Base-by-base conservation (phyloP, 306 rosid genomes). In the Cicer judaicum region DNA sequence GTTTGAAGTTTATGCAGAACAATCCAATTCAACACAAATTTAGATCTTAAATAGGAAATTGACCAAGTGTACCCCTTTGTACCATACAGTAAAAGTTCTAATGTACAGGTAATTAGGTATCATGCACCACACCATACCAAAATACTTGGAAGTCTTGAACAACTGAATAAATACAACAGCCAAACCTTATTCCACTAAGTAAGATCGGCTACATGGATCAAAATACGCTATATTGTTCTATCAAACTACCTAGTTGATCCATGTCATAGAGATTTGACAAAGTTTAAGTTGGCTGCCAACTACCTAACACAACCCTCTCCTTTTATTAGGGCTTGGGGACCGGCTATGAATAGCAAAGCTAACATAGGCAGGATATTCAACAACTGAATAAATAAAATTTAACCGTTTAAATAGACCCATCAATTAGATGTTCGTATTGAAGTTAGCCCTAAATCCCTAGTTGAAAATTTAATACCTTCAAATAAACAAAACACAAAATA, bases 401-500 rank as follows among this genome's bases (percentile, higher is more conserved):
- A 29, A 29, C 36, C 36, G 4, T 29, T 29, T 29, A 29, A n/a
- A 13, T 38, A 72, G 15, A 62, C 68, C 72, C 54, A 73, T 29
- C 13, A 6, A 70, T 2, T 44, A 52, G 68, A 62, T 29, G 18
- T 47, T 38, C 44, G 5, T 5, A 34, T 71, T 55, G 66, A 73
- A 66, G 54, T 68, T 14, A 64, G 7, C 13, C 55, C 48, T 59
- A 57, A 56, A 61, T 57, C 34, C 12, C 6, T 10, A 16, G 8
- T 18, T 54, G 12, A 54, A 54, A 5, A 16, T 29, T 54, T 2
- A 54, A 54, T 16, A 1, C 24, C 5, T 53, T 62, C 44, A 59
- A 49, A 68, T 41, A 13, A 50, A 59, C 73, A 57, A 49, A 50
- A 29, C 34, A 66, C 13, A 64, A 50, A 34, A 16, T 54, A 14